Evolutionary conservation across 169 alveolate species (phyloP).

Genomic region (Plasmodium ovale): DNA sequence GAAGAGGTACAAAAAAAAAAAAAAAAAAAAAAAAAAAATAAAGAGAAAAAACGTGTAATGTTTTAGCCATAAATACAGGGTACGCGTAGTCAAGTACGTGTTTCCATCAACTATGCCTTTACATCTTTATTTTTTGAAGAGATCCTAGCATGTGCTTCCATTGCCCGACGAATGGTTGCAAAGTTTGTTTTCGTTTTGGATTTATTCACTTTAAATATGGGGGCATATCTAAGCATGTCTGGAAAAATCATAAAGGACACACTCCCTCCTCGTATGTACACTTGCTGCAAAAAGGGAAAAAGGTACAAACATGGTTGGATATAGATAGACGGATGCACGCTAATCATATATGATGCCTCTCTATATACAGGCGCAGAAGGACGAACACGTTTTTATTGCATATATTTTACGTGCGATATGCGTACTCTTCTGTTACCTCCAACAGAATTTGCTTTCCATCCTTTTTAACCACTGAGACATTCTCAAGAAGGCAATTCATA

Average conservation of each 20-base stretch:
- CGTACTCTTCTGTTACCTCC: constrained; percentile 83
- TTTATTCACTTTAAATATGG: constrained; percentile 95
- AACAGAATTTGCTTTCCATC: constrained; percentile 96
- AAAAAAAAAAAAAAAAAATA: too few relatives aligned
- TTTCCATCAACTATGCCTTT: constrained; percentile 35
- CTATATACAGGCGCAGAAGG: constrained; percentile 85
- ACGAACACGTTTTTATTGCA: constrained; percentile 95
- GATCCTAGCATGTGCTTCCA: constrained; percentile 84
- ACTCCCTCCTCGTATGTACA: constrained; percentile 94
- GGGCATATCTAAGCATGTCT: constrained; percentile 99
- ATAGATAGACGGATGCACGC: constrained; percentile 95
- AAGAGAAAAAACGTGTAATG: too few relatives aligned
- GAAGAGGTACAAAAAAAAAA: constrained; percentile 58
- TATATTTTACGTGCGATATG: constrained; percentile 86
- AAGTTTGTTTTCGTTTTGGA: constrained; percentile 82
- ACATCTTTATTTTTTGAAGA: constrained; percentile 78
- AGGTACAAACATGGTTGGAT: constrained; percentile 98
- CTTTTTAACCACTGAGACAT: constrained; percentile 95
- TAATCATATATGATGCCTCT: constrained; percentile 94
- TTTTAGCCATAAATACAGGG: too few relatives aligned
- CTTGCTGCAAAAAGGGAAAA: constrained; percentile 84
- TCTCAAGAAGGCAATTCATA: constrained; percentile 98
- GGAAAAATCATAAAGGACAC: constrained; percentile 97
- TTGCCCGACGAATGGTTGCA: constrained; percentile 85
- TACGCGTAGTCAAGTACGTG: too few relatives aligned